A percentile compares a stretch with the other conserved stretches of the same genome.
Evolutionary conservation across 2,329 filamentous ascomycete genomes (phyloP).

Genomic region (Fusarium irregulare): DNA sequence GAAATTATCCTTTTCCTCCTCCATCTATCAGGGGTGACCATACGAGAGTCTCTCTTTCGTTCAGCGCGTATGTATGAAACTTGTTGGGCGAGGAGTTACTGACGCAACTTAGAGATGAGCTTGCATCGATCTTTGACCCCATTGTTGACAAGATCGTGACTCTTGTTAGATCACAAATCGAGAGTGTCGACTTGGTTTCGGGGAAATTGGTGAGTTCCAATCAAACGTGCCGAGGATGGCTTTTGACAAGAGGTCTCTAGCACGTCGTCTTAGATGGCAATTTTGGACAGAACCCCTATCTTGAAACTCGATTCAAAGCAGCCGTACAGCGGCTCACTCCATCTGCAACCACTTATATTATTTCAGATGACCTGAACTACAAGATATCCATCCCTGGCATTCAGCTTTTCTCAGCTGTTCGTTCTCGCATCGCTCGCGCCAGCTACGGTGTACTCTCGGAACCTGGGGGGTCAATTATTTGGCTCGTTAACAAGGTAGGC

Average conservation of each 20-base stretch:
- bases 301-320: neutral
- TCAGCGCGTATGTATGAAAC: neutral
- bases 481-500: neutral
- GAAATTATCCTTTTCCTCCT: neutral
- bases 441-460: neutral
- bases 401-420: neutral
- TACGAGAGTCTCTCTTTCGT: neutral
- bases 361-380: fast-evolving
- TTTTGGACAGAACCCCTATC: neutral
- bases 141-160: neutral
- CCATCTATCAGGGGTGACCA: neutral
- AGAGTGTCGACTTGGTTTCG: neutral
- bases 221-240: neutral
- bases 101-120: neutral
- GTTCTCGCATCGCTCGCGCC: neutral
- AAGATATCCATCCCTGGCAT: neutral
- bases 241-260: neutral
- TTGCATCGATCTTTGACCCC: neutral
- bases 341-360: neutral
- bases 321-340: neutral
- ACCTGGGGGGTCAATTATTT: neutral
- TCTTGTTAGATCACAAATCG: neutral
- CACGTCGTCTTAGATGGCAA: neutral
- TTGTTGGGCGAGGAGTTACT: neutral
- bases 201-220: neutral